Evolutionary conservation across 805 yeast genomes (phyloP).

Genomic region (Sungouiozyma ichnusensis): DNA sequence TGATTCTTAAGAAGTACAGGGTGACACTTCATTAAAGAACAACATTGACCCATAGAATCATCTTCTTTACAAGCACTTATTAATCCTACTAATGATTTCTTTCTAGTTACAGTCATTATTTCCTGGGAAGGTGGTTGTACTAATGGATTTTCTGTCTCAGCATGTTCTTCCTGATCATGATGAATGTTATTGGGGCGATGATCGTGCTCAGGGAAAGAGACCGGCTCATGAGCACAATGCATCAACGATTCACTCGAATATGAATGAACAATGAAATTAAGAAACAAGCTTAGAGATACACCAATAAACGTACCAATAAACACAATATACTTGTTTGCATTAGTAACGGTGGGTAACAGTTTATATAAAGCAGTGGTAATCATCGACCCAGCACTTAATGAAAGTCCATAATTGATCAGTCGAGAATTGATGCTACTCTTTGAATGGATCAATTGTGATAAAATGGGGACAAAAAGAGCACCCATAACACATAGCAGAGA

Average conservation of each 20-base stretch:
- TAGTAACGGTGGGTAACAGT: slow-evolving; percentile 57
- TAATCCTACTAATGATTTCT: slow-evolving; percentile 1
- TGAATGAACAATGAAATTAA: slow-evolving; percentile 61
- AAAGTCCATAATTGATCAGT: slow-evolving; percentile 63
- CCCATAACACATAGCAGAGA: slow-evolving; percentile 67
- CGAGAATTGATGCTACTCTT: slow-evolving; percentile 31
- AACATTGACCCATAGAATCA: slow-evolving; percentile 4
- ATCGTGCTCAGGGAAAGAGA: slow-evolving; percentile 7
- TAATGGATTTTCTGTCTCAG: background rate
- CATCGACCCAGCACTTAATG: slow-evolving; percentile 76
- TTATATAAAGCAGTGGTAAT: slow-evolving; percentile 67
- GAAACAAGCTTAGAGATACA: slow-evolving; percentile 41
- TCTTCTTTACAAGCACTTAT: slow-evolving; percentile 1
- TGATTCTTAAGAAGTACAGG: slow-evolving; percentile 2
- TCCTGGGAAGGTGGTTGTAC: background rate
- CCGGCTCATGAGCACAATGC: slow-evolving; percentile 62
- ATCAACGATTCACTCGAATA: slow-evolving; percentile 73
- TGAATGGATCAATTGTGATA: slow-evolving; percentile 11
- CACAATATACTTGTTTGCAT: slow-evolving; percentile 33
- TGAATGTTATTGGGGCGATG: slow-evolving; percentile 1
- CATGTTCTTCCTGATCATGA: background rate
- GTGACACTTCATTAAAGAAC: slow-evolving; percentile 2
- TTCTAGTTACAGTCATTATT: background rate
- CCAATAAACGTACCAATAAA: slow-evolving; percentile 45
- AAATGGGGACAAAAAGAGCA: slow-evolving; percentile 43